These are phyloP conservation scores for Phanerochaete sordida DNA, from an alignment of 768 basidiomycete genomes.

Conservation along the genomic window DNA sequence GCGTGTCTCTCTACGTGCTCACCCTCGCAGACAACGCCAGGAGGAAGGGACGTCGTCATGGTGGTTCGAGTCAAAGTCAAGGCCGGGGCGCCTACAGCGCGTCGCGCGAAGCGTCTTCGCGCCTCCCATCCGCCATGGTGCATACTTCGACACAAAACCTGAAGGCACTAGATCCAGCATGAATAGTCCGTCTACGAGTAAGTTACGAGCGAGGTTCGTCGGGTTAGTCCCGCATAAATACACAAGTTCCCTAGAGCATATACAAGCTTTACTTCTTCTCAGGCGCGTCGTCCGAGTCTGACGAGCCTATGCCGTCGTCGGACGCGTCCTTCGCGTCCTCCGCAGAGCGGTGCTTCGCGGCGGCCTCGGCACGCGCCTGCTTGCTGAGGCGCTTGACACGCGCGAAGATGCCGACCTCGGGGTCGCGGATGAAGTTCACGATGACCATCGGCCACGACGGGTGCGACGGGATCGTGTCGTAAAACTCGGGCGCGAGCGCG, in stretches of 20 bases:
- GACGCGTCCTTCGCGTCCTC: constrained; percentile 1
- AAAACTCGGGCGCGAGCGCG: constrained; percentile 86
- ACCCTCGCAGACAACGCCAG: constrained; percentile 33
- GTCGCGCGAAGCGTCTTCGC: too few relatives aligned
- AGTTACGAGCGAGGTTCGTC: background rate
- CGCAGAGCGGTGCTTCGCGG: background rate
- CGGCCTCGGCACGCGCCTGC: constrained; percentile 15
- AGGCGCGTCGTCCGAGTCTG: background rate
- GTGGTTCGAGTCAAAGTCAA: background rate
- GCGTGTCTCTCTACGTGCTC: constrained; percentile 23
- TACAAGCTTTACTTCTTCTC: too few relatives aligned
- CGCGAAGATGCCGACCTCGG: constrained; percentile 84
- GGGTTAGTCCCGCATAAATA: background rate
- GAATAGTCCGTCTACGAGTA: background rate
- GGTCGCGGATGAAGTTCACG: constrained; percentile 89
- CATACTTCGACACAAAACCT: too few relatives aligned
- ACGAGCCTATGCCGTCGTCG: background rate
- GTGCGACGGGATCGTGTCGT: constrained; percentile 84
- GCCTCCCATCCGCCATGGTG: too few relatives aligned
- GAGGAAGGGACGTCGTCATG: constrained; percentile 28
- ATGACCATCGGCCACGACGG: constrained; percentile 95
- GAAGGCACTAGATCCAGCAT: background rate
- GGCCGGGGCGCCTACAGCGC: background rate
- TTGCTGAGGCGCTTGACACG: constrained; percentile 73
- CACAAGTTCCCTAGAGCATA: background rate